These are phyloP conservation scores for Trametes cubensis DNA, from an alignment of 768 basidiomycete genomes.

Conservation along the genomic window DNA sequence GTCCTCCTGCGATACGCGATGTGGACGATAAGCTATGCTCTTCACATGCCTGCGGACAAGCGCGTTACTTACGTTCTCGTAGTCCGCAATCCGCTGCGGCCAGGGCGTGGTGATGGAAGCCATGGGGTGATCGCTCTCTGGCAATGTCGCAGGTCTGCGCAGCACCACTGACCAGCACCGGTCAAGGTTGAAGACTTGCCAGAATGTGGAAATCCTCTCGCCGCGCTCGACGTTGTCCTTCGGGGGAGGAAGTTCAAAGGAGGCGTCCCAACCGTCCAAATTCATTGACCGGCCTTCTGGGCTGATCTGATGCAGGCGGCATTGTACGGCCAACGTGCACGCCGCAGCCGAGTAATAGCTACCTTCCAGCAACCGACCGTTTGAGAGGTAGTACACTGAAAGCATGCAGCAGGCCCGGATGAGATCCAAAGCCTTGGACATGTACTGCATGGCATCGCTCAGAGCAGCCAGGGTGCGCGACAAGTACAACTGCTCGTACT, in stretches of 20 bases:
- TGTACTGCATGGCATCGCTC: constrained; percentile 60
- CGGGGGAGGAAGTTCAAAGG: constrained; percentile 57
- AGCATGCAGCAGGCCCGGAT: constrained; percentile 78
- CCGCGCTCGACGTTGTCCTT: constrained; percentile 64
- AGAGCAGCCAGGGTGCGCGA: constrained; percentile 62
- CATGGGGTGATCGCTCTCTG: constrained; percentile 60
- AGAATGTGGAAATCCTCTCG: constrained; percentile 75
- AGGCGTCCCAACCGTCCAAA: constrained; percentile 32
- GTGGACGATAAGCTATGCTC: constrained; percentile 5
- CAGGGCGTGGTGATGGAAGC: constrained; percentile 72
- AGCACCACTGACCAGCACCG: constrained; percentile 80
- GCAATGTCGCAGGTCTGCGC: constrained; percentile 65
- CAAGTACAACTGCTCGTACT: constrained; percentile 76
- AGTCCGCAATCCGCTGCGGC: constrained; percentile 74
- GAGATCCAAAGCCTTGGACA: constrained; percentile 62
- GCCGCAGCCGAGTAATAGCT: constrained; percentile 78
- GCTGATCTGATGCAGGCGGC: constrained; percentile 58
- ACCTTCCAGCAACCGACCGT: constrained; percentile 77
- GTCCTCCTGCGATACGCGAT: constrained; percentile 52
- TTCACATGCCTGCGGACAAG: constrained; percentile 5
- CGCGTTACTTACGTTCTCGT: constrained; percentile 58
- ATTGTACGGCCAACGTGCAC: constrained; percentile 72
- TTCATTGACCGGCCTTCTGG: constrained; percentile 38
- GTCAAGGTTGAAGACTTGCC: constrained; percentile 83
- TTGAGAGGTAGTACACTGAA: constrained; percentile 75